Evolutionary conservation across 306 rosid species (phyloP), one percentile per base, ranked within the genome.

Genomic region (Boehmeria nivea): DNA sequence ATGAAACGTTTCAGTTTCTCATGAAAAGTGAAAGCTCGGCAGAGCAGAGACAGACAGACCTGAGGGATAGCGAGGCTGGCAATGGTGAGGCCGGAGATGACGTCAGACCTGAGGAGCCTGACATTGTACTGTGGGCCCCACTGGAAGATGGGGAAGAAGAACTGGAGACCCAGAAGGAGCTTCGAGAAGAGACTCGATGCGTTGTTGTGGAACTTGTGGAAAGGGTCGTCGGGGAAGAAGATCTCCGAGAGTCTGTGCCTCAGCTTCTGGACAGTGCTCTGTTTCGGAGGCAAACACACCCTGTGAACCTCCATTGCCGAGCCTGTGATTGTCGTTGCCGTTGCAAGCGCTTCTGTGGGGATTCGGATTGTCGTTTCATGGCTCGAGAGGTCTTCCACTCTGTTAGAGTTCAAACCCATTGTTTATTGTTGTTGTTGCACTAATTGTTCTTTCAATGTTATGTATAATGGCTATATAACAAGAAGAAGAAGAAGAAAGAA

Each of bases 191-290:
- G 63, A 9, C 21, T 57, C 27, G 89, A 12, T 10, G 16, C 57
- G 51, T 85, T 84, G 75, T 93, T 73, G 55, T 83, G 83, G 77
- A 88, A 85, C 36, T 63, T 57, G 71, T 83, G 73, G 16, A 93
- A 69, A 24, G 99, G 99, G 28, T 93, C 86, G 43, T 93, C 96
- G 0, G 96, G 95, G 83, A 93, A 93, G 68, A 87, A 87, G 19
- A 93, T 79, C 66, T 93, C 96, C 13, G 81, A 64, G 42, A 93
- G 60, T 54, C 85, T 75, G n/a, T 55, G 79, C 51, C 64, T 73
- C 16, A 93, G 87, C 61, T 93, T 93, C 21, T 81, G 77, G 0
- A 79, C 4, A 3, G 94, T 85, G 64, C 81, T 85, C 27, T 72
- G 78, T 22, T 73, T 42, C 2, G 93, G 94, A 23, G 99, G 99